These are phyloP conservation scores for Zygosaccharomyces sapae DNA, from an alignment of 1,139 yeast species.

Conservation along the genomic window DNA sequence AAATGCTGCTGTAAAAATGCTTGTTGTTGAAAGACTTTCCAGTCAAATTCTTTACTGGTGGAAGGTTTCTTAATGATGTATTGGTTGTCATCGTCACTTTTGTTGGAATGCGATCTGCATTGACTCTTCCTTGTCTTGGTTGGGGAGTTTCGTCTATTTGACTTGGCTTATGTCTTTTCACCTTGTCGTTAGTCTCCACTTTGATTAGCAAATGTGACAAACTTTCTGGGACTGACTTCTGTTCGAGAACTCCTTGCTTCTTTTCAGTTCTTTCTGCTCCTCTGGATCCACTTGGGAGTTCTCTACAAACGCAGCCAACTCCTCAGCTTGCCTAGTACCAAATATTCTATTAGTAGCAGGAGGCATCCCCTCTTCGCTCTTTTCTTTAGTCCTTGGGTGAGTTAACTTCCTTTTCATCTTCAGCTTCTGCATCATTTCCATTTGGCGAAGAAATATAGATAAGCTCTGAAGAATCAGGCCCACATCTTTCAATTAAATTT, in stretches of 20 bases:
- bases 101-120: conserved; percentile 2
- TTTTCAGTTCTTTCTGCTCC: conserved; percentile 46
- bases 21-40: conserved; percentile 35
- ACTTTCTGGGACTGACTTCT: conserved; percentile 49
- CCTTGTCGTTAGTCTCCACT: conserved; percentile 15
- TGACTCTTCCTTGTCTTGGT: conserved; percentile 1
- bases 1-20: conserved; percentile 36
- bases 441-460: conserved; percentile 32
- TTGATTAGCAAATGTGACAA: conserved; percentile 43
- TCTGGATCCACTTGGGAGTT: conserved; percentile 42
- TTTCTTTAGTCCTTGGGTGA: conserved; percentile 2
- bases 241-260: conserved; percentile 45
- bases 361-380: conserved; percentile 47
- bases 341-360: conserved; percentile 48
- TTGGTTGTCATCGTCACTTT: conserved; percentile 14
- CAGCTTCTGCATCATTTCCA: conserved; percentile 2
- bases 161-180: conserved; percentile 6
- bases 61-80: conserved; percentile 35
- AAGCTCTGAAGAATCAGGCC: conserved; percentile 51
- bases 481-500: conserved; percentile 50
- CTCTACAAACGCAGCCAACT: conserved; percentile 33
- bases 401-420: conserved; percentile 3
- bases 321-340: conserved; percentile 33
- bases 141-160: conserved; percentile 1
- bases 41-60: conserved; percentile 35